These are phyloP conservation scores for Strigomonas galati DNA, from an alignment of 208 protist species.

Conservation along the genomic window DNA sequence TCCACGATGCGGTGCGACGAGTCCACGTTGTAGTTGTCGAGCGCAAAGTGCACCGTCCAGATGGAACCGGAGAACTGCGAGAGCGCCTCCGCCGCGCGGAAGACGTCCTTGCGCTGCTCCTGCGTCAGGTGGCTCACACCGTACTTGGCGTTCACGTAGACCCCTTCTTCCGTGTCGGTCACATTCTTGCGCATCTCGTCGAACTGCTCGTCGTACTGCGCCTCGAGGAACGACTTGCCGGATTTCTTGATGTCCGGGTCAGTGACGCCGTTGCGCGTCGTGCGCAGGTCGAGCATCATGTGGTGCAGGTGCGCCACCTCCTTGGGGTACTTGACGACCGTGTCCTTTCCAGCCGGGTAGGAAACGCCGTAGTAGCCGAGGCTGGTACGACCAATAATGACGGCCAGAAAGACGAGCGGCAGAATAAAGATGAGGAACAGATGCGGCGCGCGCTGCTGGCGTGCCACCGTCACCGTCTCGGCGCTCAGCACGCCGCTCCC, in stretches of 20 bases:
- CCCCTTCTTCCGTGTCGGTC: conserved; percentile 16
- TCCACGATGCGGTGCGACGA: conserved; percentile 51
- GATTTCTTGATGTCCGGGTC: conserved; percentile 39
- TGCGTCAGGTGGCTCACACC: conserved; percentile 19
- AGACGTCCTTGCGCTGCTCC: conserved; percentile 39
- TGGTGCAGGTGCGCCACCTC: conserved; percentile 67
- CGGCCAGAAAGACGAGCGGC: conserved; percentile 30
- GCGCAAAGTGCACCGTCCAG: conserved; percentile 78
- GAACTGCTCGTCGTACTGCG: conserved; percentile 32
- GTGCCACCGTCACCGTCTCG: conserved; percentile 21
- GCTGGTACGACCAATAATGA: conserved; percentile 32
- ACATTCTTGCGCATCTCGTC: conserved; percentile 41
- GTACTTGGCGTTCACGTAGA: conserved; percentile 21
- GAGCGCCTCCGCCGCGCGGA: conserved; percentile 60
- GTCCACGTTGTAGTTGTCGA: conserved; percentile 80
- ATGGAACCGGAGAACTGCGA: conserved; percentile 76
- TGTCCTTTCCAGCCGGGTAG: conserved; percentile 38
- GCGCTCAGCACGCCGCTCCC: conserved; percentile 2
- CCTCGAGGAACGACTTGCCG: conserved; percentile 29
- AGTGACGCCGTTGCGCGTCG: conserved; percentile 37
- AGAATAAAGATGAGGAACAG: conserved; percentile 44
- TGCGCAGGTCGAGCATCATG: conserved; percentile 38
- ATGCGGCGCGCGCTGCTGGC: conserved; percentile 56
- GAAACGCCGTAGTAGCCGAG: conserved; percentile 31
- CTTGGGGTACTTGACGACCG: conserved; percentile 30